phyloP scores from a whole-genome alignment of 2,329 filamentous ascomycete species.

The Cladosporium sp. region DNA sequence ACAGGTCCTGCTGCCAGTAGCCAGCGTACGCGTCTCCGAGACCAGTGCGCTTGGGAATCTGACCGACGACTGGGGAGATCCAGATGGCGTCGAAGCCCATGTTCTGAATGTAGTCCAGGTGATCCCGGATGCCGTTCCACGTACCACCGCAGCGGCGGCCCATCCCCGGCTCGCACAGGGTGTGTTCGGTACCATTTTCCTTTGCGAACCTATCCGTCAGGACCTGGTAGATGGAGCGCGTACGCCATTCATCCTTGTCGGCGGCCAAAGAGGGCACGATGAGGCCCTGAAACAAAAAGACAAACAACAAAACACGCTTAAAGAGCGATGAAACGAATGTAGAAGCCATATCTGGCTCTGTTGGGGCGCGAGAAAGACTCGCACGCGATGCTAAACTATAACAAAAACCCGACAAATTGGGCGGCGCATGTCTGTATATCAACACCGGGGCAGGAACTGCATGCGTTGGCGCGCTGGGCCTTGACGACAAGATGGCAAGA shows the following conservation, averaged over 20 bases:
- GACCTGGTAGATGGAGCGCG: constrained; percentile 37
- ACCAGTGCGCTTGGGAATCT: constrained; percentile 37
- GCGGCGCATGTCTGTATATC: constrained; percentile 5
- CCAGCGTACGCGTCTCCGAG: constrained; percentile 47
- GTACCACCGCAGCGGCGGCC: constrained; percentile 35
- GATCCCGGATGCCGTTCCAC: constrained; percentile 39
- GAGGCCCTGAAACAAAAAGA: constrained; percentile 7
- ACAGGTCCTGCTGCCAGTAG: constrained; percentile 52
- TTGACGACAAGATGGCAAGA: constrained; percentile 5
- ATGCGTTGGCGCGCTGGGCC: background rate
- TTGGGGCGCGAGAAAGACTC: background rate
- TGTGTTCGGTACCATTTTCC: constrained; percentile 21
- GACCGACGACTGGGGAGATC: constrained; percentile 45
- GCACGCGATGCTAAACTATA: background rate
- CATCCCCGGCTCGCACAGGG: constrained; percentile 24
- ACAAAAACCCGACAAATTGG: background rate
- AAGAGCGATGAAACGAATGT: constrained; percentile 4
- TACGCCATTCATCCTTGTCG: constrained; percentile 35
- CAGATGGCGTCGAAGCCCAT: constrained; percentile 44
- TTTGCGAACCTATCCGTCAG: constrained; percentile 37
- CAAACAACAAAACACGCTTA: background rate
- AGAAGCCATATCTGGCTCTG: constrained; percentile 7
- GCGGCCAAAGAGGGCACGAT: constrained; percentile 18
- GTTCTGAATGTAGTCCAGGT: constrained; percentile 41
- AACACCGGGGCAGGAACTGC: background rate